Conservation (phyloP, 257 asterid genomes). For the Rauvolfia tetraphylla region DNA sequence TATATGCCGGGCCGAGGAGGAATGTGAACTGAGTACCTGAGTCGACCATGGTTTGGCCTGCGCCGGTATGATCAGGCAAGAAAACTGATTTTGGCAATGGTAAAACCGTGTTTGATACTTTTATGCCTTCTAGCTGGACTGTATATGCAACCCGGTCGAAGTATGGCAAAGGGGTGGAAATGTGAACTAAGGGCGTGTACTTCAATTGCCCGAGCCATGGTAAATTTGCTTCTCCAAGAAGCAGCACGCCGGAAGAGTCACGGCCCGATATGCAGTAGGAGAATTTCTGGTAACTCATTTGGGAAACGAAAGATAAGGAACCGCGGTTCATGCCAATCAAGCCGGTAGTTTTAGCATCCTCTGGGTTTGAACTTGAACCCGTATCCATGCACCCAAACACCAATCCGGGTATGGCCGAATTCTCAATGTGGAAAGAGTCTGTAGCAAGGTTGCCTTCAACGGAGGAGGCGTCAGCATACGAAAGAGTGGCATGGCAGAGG, state of each 20-base stretch:
- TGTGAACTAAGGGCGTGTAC: conserved; percentile 59
- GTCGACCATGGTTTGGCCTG: conserved; percentile 87
- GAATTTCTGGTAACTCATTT: conserved; percentile 52
- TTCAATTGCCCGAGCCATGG: conserved; percentile 49
- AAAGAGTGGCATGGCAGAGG: conserved; percentile 62
- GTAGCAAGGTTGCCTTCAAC: conserved; percentile 70
- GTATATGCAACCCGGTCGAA: conserved; percentile 75
- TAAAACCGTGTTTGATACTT: conserved; percentile 42
- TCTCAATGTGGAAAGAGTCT: conserved; percentile 38
- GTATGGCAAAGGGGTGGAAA: conserved; percentile 57
- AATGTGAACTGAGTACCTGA: conserved; percentile 85
- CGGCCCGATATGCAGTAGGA: conserved; percentile 74
- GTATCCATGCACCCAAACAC: conserved; percentile 84
- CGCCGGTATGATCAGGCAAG: conserved; percentile 80
- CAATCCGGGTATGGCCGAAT: conserved; percentile 27
- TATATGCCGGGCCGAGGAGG: conserved; percentile 59
- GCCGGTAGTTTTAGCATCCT: conserved; percentile 55
- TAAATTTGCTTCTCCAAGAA: conserved; percentile 51
- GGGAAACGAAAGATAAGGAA: conserved; percentile 60
- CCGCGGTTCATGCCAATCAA: conserved; percentile 80
- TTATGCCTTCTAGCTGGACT: conserved; percentile 61
- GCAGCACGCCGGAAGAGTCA: conserved; percentile 56
- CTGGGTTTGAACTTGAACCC: conserved; percentile 55
- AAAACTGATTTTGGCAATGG: conserved; percentile 43
- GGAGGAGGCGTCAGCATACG: conserved; percentile 79